Evolutionary conservation across 495 filamentous ascomycete species (phyloP), one percentile per base, ranked within the genome.

Genomic region (Neurospora sp.): DNA sequence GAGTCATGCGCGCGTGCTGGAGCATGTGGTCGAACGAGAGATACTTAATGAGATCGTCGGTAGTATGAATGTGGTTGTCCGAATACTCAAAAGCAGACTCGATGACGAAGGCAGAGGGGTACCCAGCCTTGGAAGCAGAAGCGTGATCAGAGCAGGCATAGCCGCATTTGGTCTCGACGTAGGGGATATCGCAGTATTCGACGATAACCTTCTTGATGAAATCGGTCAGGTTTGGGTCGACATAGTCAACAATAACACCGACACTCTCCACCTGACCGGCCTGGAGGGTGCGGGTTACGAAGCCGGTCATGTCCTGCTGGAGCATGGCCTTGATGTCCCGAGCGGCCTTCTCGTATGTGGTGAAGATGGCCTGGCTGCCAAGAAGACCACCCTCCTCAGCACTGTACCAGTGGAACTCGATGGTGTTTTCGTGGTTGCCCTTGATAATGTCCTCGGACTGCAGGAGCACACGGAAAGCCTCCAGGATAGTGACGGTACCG

Each of bases 261-360:
- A 98, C 92, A 35, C 89, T 90, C 85, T 98, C 96, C 18, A 90
- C 86, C 79, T 92, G 87, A 66, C 94, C 94, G 14, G 93, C 92
- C 72, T 93, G 90, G 18, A 96, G 83, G 0, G 96, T 97, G 48
- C 90, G 91, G 73, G 94, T 90, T 5, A 94, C 87, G 80, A 91
- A 98, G 11, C 96, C 96, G 2, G 96, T 98, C 96, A 98, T 99
- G 81, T 99, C 96, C 81, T 99, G 96, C 85, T 99, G 96, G 62
- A 99, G 86, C 96, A 99, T 98, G 35, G 96, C 96, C 82, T 94
- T 96, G 79, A 99, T 87, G 75, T 97, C 90, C 23, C 91, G 85
- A 31, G 88, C n/a, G n/a, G n/a, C 78, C 78, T 90, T 90, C 81
- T 93, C 92, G 79, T 99, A 99, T n/a, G 85, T 81, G 14, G 88